Evolutionary conservation across 805 yeast genomes (phyloP).

Genomic region (Lipomyces sp.): DNA sequence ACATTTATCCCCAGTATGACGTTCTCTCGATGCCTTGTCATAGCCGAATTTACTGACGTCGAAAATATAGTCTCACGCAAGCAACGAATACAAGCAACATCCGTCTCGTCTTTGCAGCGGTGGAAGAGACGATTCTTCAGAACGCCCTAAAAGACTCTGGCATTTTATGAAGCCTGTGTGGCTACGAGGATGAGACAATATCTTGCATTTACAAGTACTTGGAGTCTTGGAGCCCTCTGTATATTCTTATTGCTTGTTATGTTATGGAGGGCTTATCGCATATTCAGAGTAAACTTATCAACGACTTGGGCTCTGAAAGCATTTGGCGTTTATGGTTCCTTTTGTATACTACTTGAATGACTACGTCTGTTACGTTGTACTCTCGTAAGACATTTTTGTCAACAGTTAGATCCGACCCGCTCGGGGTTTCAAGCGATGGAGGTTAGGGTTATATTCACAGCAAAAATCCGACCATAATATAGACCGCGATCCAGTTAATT

Average conservation of each 20-base stretch:
- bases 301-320: not conserved
- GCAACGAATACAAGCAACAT: slow-evolving; percentile 93
- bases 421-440: no score
- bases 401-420: no score
- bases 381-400: no score
- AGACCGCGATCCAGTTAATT: not conserved
- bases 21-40: not conserved
- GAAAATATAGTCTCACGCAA: slow-evolving; percentile 64
- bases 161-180: slow-evolving; percentile 51
- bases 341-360: not conserved
- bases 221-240: not conserved
- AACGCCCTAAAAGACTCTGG: slow-evolving; percentile 79
- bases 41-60: not conserved
- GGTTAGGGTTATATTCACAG: no score
- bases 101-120: slow-evolving; percentile 81
- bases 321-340: not conserved
- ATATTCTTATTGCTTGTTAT: not conserved
- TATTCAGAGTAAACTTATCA: not conserved
- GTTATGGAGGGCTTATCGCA: not conserved
- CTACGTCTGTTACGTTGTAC: no score
- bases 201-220: not conserved
- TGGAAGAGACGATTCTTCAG: slow-evolving; percentile 77
- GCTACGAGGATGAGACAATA: not conserved
- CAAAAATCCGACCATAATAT: no score
- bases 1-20: slow-evolving; percentile 71